Conservation (phyloP, 1,139 yeast genomes). For the Taiozyma sp. region DNA sequence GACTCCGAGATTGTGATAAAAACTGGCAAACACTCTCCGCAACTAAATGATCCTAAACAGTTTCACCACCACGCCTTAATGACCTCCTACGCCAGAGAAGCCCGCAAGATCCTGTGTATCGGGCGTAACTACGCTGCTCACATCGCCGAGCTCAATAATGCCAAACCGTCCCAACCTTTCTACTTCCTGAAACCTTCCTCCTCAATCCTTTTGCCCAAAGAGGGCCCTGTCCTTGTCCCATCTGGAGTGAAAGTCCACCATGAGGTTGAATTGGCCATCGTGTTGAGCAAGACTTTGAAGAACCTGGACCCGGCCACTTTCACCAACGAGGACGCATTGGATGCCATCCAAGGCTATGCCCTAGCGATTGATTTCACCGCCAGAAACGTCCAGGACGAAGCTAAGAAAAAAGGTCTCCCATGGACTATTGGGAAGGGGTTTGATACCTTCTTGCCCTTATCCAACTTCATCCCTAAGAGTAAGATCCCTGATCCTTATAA, state of each 20-base stretch:
- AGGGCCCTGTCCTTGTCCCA: slow-evolving; percentile 81
- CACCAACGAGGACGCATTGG: slow-evolving; percentile 64
- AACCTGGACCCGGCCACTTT: slow-evolving; percentile 55
- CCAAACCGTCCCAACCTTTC: slow-evolving; percentile 79
- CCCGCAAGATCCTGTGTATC: slow-evolving; percentile 84
- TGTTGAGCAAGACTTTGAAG: slow-evolving; percentile 59
- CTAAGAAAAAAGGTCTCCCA: slow-evolving; percentile 90
- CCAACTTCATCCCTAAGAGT: slow-evolving; percentile 61
- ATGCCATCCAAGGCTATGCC: slow-evolving; percentile 79
- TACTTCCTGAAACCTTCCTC: slow-evolving; percentile 87
- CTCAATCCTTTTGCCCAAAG: slow-evolving; percentile 43
- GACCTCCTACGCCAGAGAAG: slow-evolving; percentile 49
- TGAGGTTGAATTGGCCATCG: slow-evolving; percentile 87
- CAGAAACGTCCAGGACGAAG: slow-evolving; percentile 92
- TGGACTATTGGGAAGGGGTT: slow-evolving; percentile 97
- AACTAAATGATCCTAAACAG: background rate
- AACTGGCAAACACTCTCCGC: background rate
- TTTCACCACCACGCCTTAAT: background rate
- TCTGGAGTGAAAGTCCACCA: slow-evolving; percentile 80
- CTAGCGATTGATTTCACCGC: slow-evolving; percentile 93
- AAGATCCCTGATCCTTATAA: slow-evolving; percentile 71
- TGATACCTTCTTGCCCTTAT: slow-evolving; percentile 88
- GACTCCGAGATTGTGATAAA: background rate
- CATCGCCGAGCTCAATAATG: slow-evolving; percentile 81
- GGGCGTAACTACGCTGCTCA: slow-evolving; percentile 97